These are phyloP conservation scores for Prunus davidiana DNA, from an alignment of 306 rosid genomes.

Conservation along the genomic window DNA sequence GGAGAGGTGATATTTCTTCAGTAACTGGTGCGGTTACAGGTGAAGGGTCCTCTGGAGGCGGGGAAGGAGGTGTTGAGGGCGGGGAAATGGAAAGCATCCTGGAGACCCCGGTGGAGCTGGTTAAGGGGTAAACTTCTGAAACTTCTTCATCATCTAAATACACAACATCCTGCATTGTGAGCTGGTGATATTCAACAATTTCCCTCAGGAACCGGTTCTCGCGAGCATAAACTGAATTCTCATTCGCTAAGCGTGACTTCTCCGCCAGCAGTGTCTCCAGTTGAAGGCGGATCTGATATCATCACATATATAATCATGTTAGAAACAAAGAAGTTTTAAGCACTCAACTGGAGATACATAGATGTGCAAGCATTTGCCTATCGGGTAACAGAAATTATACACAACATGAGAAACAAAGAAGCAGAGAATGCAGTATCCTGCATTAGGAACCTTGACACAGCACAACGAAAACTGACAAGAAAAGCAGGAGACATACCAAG, in stretches of 20 bases:
- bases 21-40: slow-evolving; percentile 20
- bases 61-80: slow-evolving; percentile 30
- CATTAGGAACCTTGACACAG: neutral
- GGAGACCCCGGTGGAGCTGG: slow-evolving; percentile 32
- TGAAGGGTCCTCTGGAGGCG: slow-evolving; percentile 31
- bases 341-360: too few species aligned
- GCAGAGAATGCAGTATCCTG: neutral
- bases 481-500: slow-evolving; percentile 50
- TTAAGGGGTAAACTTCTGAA: slow-evolving; percentile 66
- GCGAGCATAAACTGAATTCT: slow-evolving; percentile 78
- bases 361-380: too few species aligned
- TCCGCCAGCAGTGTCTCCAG: slow-evolving; percentile 91
- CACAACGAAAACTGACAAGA: neutral
- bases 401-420: neutral
- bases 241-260: slow-evolving; percentile 85
- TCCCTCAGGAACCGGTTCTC: slow-evolving; percentile 96
- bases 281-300: slow-evolving; percentile 74
- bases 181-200: slow-evolving; percentile 94
- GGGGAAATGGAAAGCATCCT: slow-evolving; percentile 44
- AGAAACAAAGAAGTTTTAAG: neutral
- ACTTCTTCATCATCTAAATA: slow-evolving; percentile 88
- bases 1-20: slow-evolving; percentile 36
- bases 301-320: neutral
- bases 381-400: neutral
- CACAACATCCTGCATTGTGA: slow-evolving; percentile 93